Percentiles rank a stretch among this genome's conserved stretches.
Conservation (phyloP, 192 early-diverging fungal genomes). For the Podila epigama region DNA sequence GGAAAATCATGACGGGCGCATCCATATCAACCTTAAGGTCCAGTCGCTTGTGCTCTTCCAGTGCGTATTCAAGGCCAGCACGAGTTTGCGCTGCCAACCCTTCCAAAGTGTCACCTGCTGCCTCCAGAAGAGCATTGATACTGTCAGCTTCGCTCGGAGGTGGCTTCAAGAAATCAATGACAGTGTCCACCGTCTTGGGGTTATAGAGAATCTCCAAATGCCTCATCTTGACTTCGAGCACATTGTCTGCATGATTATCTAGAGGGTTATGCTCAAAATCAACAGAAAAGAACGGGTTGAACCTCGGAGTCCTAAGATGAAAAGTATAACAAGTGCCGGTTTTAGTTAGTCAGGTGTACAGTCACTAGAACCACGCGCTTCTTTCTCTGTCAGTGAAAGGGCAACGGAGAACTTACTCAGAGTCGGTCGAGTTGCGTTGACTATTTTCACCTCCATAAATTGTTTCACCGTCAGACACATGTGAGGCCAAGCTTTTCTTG, state of each 20-base stretch:
- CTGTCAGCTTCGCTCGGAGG: conserved; percentile 79
- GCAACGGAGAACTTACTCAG: conserved; percentile 11
- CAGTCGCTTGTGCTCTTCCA: conserved; percentile 89
- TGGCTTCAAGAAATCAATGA: conserved; percentile 85
- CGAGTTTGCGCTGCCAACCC: conserved; percentile 89
- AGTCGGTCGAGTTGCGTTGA: background rate
- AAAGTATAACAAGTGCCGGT: no score
- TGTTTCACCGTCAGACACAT: conserved; percentile 53
- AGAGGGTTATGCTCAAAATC: conserved; percentile 88
- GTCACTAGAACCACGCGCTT: no score
- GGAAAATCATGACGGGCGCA: conserved; percentile 94
- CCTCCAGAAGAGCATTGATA: conserved; percentile 68
- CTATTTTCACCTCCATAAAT: conserved; percentile 39
- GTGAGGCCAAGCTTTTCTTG: conserved; percentile 33
- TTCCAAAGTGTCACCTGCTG: conserved; percentile 86
- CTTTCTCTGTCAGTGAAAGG: no score
- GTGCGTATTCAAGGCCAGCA: conserved; percentile 80
- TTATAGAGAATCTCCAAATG: conserved; percentile 93
- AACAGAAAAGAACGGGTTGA: conserved; percentile 74
- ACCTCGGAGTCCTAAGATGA: background rate
- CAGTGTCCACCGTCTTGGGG: conserved; percentile 73
- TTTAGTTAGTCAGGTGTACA: no score
- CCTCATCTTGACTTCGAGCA: conserved; percentile 82
- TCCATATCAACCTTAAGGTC: conserved; percentile 95
- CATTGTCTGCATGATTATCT: conserved; percentile 89